Evolutionary conservation across 192 early-diverging fungal species (phyloP).

Genomic region (Coemansia sp.): DNA sequence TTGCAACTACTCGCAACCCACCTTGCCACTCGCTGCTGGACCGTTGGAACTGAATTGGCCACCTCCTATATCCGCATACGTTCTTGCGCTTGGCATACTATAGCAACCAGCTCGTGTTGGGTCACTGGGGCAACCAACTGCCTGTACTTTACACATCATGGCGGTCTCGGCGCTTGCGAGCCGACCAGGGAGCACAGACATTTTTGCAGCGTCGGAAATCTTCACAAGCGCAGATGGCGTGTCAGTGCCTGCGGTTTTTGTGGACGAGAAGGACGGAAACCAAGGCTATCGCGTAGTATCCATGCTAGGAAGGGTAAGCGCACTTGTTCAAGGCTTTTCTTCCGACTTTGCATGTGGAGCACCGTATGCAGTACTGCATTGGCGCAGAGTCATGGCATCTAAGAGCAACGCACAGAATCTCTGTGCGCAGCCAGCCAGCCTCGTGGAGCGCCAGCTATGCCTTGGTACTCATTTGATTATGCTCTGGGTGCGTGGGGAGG

Average conservation of each 20-base stretch:
- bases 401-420: background rate
- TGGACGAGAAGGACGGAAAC: conserved; percentile 14
- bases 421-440: background rate
- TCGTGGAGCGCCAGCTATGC: background rate
- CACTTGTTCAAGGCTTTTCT: background rate
- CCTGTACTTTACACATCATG: background rate
- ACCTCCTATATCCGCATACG: background rate
- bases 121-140: background rate
- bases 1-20: background rate
- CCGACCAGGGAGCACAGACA: background rate
- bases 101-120: background rate
- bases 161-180: conserved; percentile 4
- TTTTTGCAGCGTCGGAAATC: conserved; percentile 10
- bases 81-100: background rate
- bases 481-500: background rate
- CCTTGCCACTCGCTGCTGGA: background rate
- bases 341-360: background rate
- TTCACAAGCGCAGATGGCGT: conserved; percentile 44
- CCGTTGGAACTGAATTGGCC: background rate
- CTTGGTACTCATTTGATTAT: background rate
- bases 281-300: conserved; percentile 32
- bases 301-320: conserved; percentile 41
- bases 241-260: conserved; percentile 30
- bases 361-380: background rate
- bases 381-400: background rate